These are phyloP conservation scores for Fragilaria crotonensis DNA, from an alignment of 108 stramenopile species.

Conservation along the genomic window DNA sequence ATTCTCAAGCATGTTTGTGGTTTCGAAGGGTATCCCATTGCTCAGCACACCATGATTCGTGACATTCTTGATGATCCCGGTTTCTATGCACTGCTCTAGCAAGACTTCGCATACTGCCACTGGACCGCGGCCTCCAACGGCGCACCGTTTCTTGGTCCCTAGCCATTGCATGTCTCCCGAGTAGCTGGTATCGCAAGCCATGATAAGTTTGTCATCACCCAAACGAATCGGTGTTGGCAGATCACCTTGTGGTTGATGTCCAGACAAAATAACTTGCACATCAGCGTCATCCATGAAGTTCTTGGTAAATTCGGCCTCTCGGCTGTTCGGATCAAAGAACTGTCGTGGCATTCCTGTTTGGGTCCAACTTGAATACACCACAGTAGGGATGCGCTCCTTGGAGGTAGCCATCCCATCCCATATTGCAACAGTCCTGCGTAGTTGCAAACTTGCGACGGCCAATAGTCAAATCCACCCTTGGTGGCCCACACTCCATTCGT, in stretches of 20 bases:
- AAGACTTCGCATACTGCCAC: slow-evolving; percentile 39
- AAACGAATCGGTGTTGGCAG: slow-evolving; percentile 64
- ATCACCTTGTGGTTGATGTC: slow-evolving; percentile 83
- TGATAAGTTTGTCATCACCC: slow-evolving; percentile 29
- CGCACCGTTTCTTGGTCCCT: slow-evolving; percentile 5
- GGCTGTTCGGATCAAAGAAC: slow-evolving; percentile 28
- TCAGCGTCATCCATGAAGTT: slow-evolving; percentile 40
- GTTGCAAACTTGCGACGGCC: slow-evolving; percentile 17
- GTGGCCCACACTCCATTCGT: slow-evolving; percentile 45
- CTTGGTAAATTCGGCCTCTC: slow-evolving; percentile 8
- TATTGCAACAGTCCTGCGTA: slow-evolving; percentile 60
- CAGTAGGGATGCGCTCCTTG: slow-evolving; percentile 45
- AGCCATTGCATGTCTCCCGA: slow-evolving; percentile 64
- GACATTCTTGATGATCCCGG: slow-evolving; percentile 18
- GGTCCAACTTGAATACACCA: slow-evolving; percentile 67
- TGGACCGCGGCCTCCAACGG: slow-evolving; percentile 13
- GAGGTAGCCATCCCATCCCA: slow-evolving; percentile 73
- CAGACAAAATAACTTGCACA: slow-evolving; percentile 48
- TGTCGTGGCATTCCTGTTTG: slow-evolving; percentile 52
- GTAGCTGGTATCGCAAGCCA: slow-evolving; percentile 72
- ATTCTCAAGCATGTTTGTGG: slow-evolving; percentile 32
- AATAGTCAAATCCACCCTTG: slow-evolving; percentile 48
- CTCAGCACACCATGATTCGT: slow-evolving; percentile 52
- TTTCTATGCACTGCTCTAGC: slow-evolving; percentile 25
- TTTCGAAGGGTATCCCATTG: slow-evolving; percentile 58